Evolutionary conservation across 139 green algal genomes (phyloP), one percentile per base, ranked within the genome.

Genomic region (Coelastrella sp.): DNA sequence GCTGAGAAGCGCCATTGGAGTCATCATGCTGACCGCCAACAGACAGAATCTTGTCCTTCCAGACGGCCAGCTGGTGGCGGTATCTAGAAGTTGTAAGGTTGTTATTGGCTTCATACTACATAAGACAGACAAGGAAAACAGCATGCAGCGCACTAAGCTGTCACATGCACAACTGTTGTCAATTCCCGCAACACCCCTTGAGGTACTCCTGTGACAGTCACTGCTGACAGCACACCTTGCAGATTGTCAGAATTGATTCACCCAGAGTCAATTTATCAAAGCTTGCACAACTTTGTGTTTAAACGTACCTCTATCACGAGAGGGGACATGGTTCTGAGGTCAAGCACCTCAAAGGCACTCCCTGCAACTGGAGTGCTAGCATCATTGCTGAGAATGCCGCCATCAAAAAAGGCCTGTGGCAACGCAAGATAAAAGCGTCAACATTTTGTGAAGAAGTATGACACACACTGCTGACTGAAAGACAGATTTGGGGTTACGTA

Each of bases 401-500:
- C 85, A 90, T 90, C 22, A 24, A 83, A 90, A 19, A 84, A 84
- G 17, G 80, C 85, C 85, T 90, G 85, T n/a, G 25, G 6, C 4
- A 78, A 7, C 15, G 8, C 4, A 78, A 49, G 70, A 25, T 15
- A 70, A 3, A 7, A 78, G 70, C 8, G 0, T 25, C 70, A 8
- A 15, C 20, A 76, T n/a, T n/a, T n/a, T n/a, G n/a, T n/a, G n/a
- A n/a, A n/a, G 35, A 49, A 49, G 35, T 1, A 49, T 49, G 35
- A 49, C 35, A 49, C 3, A 3, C 35, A 49, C 35, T 49, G 35
- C 35, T 49, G 1, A 49, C 3, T 3, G 1, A 49, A 49, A 49
- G 35, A 49, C 35, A 49, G 3, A 3, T 49, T 49, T 49, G 35
- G 35, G 35, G 35, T 49, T 1, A n/a, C n/a, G n/a, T n/a, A n/a